A percentile compares a stretch with the other conserved stretches of the same genome.
Conservation (phyloP, 2,329 filamentous ascomycete species). For the Epichloe sp. region DNA sequence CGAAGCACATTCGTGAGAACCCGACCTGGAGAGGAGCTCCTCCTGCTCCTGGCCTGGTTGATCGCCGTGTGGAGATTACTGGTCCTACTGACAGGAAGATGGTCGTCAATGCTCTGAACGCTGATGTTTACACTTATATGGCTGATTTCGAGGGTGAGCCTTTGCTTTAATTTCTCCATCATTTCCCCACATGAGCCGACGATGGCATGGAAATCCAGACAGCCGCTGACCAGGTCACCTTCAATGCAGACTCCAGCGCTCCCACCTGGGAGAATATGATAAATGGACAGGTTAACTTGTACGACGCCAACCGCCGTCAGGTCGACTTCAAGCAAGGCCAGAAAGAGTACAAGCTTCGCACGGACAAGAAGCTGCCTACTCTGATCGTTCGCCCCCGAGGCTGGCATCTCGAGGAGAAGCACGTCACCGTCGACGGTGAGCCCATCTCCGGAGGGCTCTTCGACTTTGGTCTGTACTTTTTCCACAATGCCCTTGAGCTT, state of each 20-base stretch:
- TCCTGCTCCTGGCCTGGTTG: slow-evolving; percentile 82
- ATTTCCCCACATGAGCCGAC: not conserved
- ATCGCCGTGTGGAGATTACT: slow-evolving; percentile 92
- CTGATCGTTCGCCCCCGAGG: slow-evolving; percentile 89
- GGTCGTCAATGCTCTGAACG: slow-evolving; percentile 94
- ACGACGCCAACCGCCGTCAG: slow-evolving; percentile 86
- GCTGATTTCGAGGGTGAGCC: slow-evolving; percentile 87
- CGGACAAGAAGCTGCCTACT: slow-evolving; percentile 71
- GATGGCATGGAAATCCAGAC: too few species aligned
- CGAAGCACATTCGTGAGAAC: slow-evolving; percentile 87
- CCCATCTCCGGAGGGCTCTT: slow-evolving; percentile 86
- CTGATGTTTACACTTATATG: slow-evolving; percentile 98
- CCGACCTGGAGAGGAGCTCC: slow-evolving; percentile 85
- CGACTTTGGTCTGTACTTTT: slow-evolving; percentile 98
- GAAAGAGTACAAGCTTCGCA: slow-evolving; percentile 96
- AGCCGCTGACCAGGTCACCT: not conserved
- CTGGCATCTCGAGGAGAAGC: slow-evolving; percentile 98
- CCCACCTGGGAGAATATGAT: slow-evolving; percentile 99
- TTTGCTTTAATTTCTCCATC: too few species aligned
- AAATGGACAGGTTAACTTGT: slow-evolving; percentile 93
- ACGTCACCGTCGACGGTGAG: slow-evolving; percentile 90
- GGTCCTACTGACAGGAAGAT: slow-evolving; percentile 97
- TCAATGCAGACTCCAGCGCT: slow-evolving; percentile 65
- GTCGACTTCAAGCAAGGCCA: slow-evolving; percentile 91
- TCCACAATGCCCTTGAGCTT: slow-evolving; percentile 88